Evolutionary conservation across 164 flowering plant species (phyloP).

Genomic region (Aristolochia fimbriata): DNA sequence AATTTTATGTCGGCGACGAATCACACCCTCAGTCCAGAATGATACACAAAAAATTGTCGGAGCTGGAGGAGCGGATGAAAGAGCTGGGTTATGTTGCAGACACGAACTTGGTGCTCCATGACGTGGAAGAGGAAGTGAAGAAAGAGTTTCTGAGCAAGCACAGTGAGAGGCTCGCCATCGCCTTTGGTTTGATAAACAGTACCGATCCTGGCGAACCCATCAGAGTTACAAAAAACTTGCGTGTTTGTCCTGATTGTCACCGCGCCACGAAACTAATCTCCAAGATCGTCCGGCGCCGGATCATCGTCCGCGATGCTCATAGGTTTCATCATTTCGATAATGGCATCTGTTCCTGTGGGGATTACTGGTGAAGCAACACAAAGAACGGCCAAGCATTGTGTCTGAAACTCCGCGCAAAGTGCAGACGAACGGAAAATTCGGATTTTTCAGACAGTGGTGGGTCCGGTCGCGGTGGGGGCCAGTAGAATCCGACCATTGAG

Average conservation of each 20-base stretch:
- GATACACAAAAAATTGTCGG: conserved; percentile 23
- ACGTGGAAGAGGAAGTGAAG: conserved; percentile 38
- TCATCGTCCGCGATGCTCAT: conserved; percentile 32
- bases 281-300: conserved; percentile 20
- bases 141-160: conserved; percentile 22
- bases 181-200: conserved; percentile 26
- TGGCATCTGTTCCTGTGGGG: conserved; percentile 35
- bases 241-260: conserved; percentile 37
- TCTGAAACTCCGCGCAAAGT: too few relatives aligned
- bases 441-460: too few relatives aligned
- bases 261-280: conserved; percentile 24
- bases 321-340: conserved; percentile 35
- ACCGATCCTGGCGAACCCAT: conserved; percentile 16
- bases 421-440: too few relatives aligned
- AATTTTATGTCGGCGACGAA: conserved; percentile 29
- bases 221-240: conserved; percentile 38
- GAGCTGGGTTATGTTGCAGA: conserved; percentile 25
- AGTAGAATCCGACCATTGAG: too few relatives aligned
- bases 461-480: too few relatives aligned
- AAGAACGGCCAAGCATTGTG: too few relatives aligned
- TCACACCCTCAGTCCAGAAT: conserved; percentile 21
- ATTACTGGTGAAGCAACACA: conserved; percentile 28
- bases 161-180: conserved; percentile 40
- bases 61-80: conserved; percentile 20
- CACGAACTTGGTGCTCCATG: conserved; percentile 26